A percentile compares a stretch with the other conserved stretches of the same genome.
phyloP scores from a whole-genome alignment of 176 grass and related monocot genomes.

The Poa pratensis region DNA sequence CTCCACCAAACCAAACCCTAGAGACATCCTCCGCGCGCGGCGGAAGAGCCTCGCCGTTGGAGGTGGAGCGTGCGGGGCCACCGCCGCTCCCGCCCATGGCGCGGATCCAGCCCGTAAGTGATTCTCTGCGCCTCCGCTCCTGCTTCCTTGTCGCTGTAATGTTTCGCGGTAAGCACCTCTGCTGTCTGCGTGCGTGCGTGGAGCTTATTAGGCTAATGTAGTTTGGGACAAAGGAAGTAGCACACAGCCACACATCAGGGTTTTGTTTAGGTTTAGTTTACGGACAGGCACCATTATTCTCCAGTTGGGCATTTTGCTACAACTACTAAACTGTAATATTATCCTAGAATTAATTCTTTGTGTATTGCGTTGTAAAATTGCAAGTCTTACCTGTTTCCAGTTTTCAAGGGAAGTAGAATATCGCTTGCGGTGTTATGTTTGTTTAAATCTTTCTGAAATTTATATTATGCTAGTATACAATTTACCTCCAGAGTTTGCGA shows the following conservation, averaged over 20 bases:
- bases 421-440: neutral
- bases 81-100: neutral
- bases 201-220: no score
- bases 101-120: slow-evolving; percentile 50
- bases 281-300: neutral
- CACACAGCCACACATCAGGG: neutral
- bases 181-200: neutral
- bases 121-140: neutral
- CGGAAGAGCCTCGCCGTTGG: neutral
- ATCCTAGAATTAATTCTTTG: neutral
- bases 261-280: neutral
- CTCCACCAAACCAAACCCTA: neutral
- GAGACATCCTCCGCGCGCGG: neutral
- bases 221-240: no score
- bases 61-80: neutral
- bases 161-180: neutral
- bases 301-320: neutral
- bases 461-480: neutral
- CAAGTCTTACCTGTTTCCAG: neutral
- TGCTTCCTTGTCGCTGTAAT: neutral
- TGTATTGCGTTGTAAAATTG: neutral
- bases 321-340: neutral
- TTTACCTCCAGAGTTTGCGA: slow-evolving; percentile 2
- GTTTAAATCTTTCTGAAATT: neutral
- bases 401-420: neutral